Percentiles rank a stretch among this genome's conserved stretches.
Conservation (phyloP, 148 eudicot species). For the Diospyros lotus region DNA sequence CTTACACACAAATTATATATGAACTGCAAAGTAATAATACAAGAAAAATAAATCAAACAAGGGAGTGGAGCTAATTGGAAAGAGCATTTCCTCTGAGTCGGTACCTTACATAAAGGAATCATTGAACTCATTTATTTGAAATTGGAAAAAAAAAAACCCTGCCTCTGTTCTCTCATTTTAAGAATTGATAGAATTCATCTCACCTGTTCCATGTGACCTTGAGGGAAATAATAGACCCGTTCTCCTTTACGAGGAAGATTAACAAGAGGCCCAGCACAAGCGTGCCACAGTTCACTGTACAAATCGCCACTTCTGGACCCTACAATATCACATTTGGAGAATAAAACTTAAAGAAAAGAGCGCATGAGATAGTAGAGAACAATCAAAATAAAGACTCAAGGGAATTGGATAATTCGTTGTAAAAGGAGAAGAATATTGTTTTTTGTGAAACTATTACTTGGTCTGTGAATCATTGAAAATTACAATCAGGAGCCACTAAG, state of each 20-base stretch:
- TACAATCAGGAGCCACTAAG: not conserved
- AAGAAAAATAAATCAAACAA: too few relatives aligned
- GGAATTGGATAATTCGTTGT: not conserved
- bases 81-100: too few relatives aligned
- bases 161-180: not conserved
- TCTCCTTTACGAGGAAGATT: slow-evolving; percentile 81
- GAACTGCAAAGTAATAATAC: too few relatives aligned
- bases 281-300: slow-evolving; percentile 89
- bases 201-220: slow-evolving; percentile 99
- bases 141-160: too few relatives aligned
- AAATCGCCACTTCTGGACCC: slow-evolving; percentile 45
- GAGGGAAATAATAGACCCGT: slow-evolving; percentile 91
- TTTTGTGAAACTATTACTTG: not conserved
- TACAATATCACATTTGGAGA: slow-evolving; percentile 2
- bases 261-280: slow-evolving; percentile 97
- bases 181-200: slow-evolving; percentile 1
- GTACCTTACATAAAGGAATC: too few relatives aligned
- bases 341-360: not conserved
- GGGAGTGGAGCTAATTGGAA: too few relatives aligned
- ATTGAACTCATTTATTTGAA: too few relatives aligned
- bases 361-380: not conserved
- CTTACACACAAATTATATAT: too few relatives aligned
- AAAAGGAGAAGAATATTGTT: not conserved
- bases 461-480: not conserved
- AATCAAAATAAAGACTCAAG: not conserved